A percentile compares a stretch with the other conserved stretches of the same genome.
phyloP scores from a whole-genome alignment of 1,139 yeast species.

The Saccharomyces pastorianus region DNA sequence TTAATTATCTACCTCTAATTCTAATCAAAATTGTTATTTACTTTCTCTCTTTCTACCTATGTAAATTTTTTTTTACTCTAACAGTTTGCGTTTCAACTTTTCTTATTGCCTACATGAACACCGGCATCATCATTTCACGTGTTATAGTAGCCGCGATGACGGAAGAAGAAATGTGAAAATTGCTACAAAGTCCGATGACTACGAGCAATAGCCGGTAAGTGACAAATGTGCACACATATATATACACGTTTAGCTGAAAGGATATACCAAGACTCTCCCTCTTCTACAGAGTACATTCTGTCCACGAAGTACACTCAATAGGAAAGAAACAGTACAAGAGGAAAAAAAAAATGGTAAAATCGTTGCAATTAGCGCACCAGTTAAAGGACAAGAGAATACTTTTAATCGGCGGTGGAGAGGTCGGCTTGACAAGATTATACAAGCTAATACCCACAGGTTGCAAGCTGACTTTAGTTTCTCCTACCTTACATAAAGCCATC shows the following conservation, averaged over 20 bases:
- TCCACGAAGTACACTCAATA: no score
- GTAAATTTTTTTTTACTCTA: not conserved
- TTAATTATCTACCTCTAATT: not conserved
- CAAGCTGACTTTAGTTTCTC: slow-evolving; percentile 26
- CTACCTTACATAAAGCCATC: slow-evolving; percentile 18
- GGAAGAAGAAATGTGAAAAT: not conserved
- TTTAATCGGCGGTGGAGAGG: slow-evolving; percentile 31
- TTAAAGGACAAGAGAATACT: slow-evolving; percentile 20
- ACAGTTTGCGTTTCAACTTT: not conserved
- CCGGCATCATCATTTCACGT: not conserved
- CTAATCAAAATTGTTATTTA: not conserved
- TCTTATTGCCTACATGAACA: not conserved
- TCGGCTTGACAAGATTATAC: slow-evolving; percentile 25
- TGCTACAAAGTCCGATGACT: not conserved
- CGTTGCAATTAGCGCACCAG: slow-evolving; percentile 28
- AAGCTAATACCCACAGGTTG: slow-evolving; percentile 30
- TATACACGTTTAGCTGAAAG: not conserved
- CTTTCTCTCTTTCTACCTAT: not conserved
- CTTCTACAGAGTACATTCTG: no score
- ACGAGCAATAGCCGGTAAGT: not conserved
- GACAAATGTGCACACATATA: not conserved
- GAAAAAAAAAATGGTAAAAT: slow-evolving; percentile 4
- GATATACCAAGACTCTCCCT: not conserved
- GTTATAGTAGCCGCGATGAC: not conserved
- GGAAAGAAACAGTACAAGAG: not conserved